Percentiles rank a stretch among this genome's conserved stretches.
phyloP scores from a whole-genome alignment of 495 filamentous ascomycete species.

The Trichoderma reesei region DNA sequence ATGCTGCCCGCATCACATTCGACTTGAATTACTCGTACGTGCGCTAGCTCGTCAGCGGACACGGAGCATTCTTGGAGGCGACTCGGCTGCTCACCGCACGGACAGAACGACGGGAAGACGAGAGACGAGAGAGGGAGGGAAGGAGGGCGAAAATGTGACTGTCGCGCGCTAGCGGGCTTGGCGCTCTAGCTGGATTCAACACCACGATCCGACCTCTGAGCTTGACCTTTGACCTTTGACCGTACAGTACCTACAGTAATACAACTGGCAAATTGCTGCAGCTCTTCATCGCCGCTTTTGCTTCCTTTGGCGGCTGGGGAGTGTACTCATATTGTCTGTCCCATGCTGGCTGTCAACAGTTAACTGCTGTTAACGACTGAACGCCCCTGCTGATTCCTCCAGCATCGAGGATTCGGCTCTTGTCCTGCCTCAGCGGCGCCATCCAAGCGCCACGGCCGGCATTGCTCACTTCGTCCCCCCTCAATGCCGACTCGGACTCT shows the following conservation, averaged over 20 bases:
- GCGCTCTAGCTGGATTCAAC: constrained; percentile 4
- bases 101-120: background rate
- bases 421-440: background rate
- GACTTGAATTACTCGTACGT: too few relatives aligned
- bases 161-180: constrained; percentile 1
- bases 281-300: background rate
- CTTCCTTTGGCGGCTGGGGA: background rate
- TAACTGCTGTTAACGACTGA: too few relatives aligned
- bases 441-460: background rate
- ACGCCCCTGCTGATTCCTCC: too few relatives aligned
- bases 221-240: too few relatives aligned
- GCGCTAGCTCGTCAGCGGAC: too few relatives aligned
- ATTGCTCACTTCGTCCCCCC: background rate
- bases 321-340: too few relatives aligned
- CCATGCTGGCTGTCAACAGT: too few relatives aligned
- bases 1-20: too few relatives aligned
- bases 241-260: too few relatives aligned
- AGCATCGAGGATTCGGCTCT: too few relatives aligned
- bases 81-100: background rate
- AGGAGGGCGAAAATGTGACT: background rate
- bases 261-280: background rate
- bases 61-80: too few relatives aligned
- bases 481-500: background rate
- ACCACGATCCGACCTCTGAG: background rate
- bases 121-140: too few relatives aligned